Evolutionary conservation across 202 grass and related monocot species (phyloP).

Genomic region (Sporobolus alterniflorus): DNA sequence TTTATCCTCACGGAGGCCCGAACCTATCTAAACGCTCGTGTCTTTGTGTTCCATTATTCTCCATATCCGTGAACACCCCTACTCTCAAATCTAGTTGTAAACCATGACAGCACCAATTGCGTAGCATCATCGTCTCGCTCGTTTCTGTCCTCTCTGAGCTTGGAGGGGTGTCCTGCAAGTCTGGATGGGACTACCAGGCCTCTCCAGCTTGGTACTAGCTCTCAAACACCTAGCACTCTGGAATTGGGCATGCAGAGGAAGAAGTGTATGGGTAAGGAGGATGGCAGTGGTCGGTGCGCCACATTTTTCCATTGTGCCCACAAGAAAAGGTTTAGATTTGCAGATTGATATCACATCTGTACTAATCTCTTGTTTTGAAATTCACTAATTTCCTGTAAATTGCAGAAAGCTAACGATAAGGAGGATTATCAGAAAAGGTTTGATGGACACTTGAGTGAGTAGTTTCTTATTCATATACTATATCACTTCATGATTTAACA

Average conservation of each 20-base stretch:
- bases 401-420: constrained; percentile 84
- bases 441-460: too few species aligned
- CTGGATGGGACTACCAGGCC: constrained; percentile 59
- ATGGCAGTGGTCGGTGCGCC: constrained; percentile 69
- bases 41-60: too few species aligned
- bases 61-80: too few species aligned
- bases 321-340: constrained; percentile 84
- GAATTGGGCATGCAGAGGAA: constrained; percentile 65
- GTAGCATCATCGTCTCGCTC: constrained; percentile 79
- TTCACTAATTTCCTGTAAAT: neutral
- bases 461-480: too few species aligned
- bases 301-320: constrained; percentile 86
- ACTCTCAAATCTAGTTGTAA: too few species aligned
- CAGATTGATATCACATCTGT: neutral
- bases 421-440: constrained; percentile 32
- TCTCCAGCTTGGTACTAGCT: constrained; percentile 75
- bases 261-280: constrained; percentile 69
- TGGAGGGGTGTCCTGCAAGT: constrained; percentile 81
- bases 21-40: too few species aligned
- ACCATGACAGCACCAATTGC: constrained; percentile 72
- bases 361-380: neutral
- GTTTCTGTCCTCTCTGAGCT: constrained; percentile 83
- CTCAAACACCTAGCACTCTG: constrained; percentile 63
- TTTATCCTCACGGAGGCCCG: too few species aligned
- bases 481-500: too few species aligned